Conservation (phyloP, 495 filamentous ascomycete species). For the Podospora pseudocomata region DNA sequence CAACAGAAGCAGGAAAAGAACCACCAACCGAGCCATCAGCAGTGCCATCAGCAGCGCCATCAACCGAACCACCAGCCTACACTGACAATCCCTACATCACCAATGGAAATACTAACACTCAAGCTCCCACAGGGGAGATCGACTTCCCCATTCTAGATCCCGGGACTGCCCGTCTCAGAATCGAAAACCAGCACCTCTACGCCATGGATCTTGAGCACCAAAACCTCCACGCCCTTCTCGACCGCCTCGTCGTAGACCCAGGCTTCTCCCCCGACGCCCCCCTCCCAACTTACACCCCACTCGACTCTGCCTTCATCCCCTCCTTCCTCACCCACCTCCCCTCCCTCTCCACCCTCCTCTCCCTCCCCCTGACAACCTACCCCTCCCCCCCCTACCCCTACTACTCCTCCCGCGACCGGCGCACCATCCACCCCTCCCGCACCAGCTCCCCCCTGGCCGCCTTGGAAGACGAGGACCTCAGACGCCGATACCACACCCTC, state of each 20-base stretch:
- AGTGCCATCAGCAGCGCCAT: not conserved
- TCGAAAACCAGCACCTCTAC: not conserved
- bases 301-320: conserved; percentile 8
- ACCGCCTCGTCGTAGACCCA: not conserved
- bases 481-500: not conserved
- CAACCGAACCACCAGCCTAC: not conserved
- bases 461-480: not conserved
- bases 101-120: not conserved
- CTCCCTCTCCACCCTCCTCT: conserved; percentile 1
- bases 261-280: conserved; percentile 8
- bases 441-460: not conserved
- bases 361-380: conserved; percentile 20
- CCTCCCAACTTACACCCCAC: conserved; percentile 16
- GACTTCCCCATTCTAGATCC: not conserved
- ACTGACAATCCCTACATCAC: not conserved
- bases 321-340: not conserved
- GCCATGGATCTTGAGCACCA: too few relatives aligned
- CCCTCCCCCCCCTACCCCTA: not conserved
- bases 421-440: not conserved
- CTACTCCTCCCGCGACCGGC: not conserved
- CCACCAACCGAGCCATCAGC: not conserved
- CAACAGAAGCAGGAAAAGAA: not conserved
- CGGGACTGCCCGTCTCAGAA: not conserved
- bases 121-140: not conserved
- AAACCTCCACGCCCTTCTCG: not conserved